Evolutionary conservation across 805 yeast species (phyloP), one percentile per base, ranked within the genome.

Genomic region (Cephaloascus albidus): DNA sequence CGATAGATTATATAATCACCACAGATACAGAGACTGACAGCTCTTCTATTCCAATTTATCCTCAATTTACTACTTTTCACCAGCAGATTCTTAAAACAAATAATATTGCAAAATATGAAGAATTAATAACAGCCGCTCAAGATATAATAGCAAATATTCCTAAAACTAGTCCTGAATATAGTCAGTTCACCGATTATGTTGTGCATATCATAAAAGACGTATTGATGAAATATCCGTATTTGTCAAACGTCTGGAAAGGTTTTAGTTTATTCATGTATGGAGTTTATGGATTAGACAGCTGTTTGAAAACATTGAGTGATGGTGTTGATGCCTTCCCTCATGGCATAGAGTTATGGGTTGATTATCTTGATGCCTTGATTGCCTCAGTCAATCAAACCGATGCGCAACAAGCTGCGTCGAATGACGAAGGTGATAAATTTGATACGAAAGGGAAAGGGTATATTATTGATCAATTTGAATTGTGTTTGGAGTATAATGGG

Each of bases 341-440:
- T 28, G 76, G 83, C 4, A 45, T 81, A n/a, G 83, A 76, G 12
- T 57, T 84, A 1, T 83, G 90, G 90, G 49, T 66, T 1, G 88
- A 82, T 46, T 82, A 78, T 52, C 47, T 82, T 38, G 68, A 68
- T 28, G 76, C 82, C 1, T 53, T 78, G 17, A 53, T 65, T 2
- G 61, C 75, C 0, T 47, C 47, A 16, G 39, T 36, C 35, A 40
- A 42, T n/a, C 37, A 26, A 4, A 68, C 70, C 43, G 54, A 54
- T n/a, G 50, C 63, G 1, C 51, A 51, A 5, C 57, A 58, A 15
- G 47, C 46, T 15, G 36, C 41, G 23, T 19, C 35, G 1, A n/a
- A n/a, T n/a, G n/a, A n/a, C n/a, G n/a, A n/a, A n/a, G n/a, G n/a
- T n/a, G n/a, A n/a, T n/a, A n/a, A n/a, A n/a, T n/a, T n/a, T n/a